phyloP scores from a whole-genome alignment of 129 eudicot genomes.

The Helianthus annuus region DNA sequence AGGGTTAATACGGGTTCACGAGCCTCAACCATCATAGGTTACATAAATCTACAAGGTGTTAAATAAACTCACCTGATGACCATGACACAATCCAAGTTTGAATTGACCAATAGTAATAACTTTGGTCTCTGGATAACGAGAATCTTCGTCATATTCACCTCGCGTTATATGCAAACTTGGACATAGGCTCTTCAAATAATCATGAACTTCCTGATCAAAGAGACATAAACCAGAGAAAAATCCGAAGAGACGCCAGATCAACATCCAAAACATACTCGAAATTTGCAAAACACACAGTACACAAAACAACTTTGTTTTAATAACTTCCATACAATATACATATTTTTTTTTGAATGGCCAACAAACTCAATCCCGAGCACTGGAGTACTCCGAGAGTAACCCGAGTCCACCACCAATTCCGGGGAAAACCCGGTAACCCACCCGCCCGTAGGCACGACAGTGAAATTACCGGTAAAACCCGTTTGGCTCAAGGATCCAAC shows the following conservation, averaged over 20 bases:
- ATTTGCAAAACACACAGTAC: background rate
- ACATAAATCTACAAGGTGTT: background rate
- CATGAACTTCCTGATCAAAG: constrained; percentile 87
- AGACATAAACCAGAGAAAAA: constrained; percentile 15
- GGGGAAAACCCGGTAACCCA: too few species aligned
- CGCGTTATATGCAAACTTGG: constrained; percentile 90
- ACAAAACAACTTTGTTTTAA: background rate
- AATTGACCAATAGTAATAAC: constrained; percentile 94
- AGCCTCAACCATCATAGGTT: background rate
- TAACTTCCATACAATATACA: background rate
- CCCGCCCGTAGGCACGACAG: too few species aligned
- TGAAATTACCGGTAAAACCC: too few species aligned
- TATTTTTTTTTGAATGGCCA: too few species aligned
- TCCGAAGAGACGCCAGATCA: constrained; percentile 14
- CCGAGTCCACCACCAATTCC: too few species aligned
- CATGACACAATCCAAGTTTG: constrained; percentile 96
- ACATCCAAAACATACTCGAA: constrained; percentile 8
- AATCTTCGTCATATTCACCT: constrained; percentile 98
- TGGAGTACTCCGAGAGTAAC: too few species aligned
- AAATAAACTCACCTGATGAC: constrained; percentile 77
- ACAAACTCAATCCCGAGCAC: too few species aligned
- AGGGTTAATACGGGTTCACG: constrained; percentile 1
- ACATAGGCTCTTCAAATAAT: constrained; percentile 86
- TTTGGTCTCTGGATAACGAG: constrained; percentile 93
- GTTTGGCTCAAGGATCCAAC: too few species aligned